A percentile compares a stretch with the other conserved stretches of the same genome.
phyloP scores from a whole-genome alignment of 1,284 basidiomycete species.

The Apiotrichum mycotoxinovorans region DNA sequence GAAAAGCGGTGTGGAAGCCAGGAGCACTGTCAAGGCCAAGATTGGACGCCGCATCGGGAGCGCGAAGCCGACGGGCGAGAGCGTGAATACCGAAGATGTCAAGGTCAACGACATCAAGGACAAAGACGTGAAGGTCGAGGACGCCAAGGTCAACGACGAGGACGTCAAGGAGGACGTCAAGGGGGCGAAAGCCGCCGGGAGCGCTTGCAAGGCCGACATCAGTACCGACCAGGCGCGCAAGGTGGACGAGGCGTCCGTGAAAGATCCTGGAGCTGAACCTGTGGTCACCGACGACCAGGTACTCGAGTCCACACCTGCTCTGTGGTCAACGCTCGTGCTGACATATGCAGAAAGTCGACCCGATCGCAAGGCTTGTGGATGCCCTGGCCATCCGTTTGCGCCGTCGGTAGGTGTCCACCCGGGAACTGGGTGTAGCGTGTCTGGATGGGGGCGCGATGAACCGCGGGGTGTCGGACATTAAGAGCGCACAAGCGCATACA shows the following conservation, averaged over 20 bases:
- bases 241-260: neutral
- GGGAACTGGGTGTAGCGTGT: too few relatives aligned
- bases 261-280: neutral
- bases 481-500: too few relatives aligned
- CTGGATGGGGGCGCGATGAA: neutral
- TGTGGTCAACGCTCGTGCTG: neutral
- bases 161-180: neutral
- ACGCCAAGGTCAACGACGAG: neutral
- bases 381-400: slow-evolving; percentile 62
- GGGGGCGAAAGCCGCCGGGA: neutral
- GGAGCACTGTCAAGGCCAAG: too few relatives aligned
- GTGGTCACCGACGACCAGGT: neutral
- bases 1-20: too few relatives aligned
- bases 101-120: neutral
- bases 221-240: too few relatives aligned
- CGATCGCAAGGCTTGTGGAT: slow-evolving; percentile 57
- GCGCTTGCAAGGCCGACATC: too few relatives aligned
- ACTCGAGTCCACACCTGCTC: neutral
- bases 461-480: too few relatives aligned
- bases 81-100: neutral
- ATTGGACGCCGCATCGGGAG: too few relatives aligned
- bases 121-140: neutral
- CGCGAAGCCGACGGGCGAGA: too few relatives aligned
- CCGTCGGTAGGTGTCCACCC: too few relatives aligned
- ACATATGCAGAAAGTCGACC: slow-evolving; percentile 26